A percentile compares a stretch with the other conserved stretches of the same genome.
phyloP scores from a whole-genome alignment of 805 yeast genomes.

The Lipomyces japonicus region DNA sequence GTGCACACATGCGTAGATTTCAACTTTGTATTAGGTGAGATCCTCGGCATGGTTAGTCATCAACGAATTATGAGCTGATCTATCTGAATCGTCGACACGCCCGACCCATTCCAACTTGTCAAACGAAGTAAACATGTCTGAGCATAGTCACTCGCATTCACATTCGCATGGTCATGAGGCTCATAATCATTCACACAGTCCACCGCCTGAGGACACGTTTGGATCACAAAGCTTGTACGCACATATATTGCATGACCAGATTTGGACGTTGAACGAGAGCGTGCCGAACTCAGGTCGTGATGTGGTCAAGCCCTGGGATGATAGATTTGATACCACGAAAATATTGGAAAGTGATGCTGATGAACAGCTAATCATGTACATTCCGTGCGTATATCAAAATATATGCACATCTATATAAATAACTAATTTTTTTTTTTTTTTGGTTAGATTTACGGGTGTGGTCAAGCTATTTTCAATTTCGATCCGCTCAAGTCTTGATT shows the following conservation, averaged over 20 bases:
- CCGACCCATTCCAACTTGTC: not conserved
- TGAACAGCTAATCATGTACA: constrained; percentile 66
- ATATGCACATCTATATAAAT: not conserved
- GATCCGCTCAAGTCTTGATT: constrained; percentile 58
- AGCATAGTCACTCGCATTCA: constrained; percentile 3
- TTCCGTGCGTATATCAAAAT: constrained; percentile 46
- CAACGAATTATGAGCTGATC: not conserved
- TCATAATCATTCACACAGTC: constrained; percentile 33
- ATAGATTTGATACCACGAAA: constrained; percentile 47
- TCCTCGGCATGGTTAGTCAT: not conserved
- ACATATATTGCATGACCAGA: constrained; percentile 56
- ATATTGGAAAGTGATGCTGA: constrained; percentile 68
- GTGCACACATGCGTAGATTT: not conserved
- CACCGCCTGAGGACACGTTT: constrained; percentile 64
- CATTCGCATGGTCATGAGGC: constrained; percentile 8
- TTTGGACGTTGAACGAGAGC: constrained; percentile 61
- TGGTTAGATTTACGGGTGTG: constrained; percentile 53
- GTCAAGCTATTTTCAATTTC: constrained; percentile 73
- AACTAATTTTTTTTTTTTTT: not conserved
- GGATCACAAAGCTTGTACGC: constrained; percentile 50
- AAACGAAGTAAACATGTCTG: constrained; percentile 2
- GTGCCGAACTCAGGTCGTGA: constrained; percentile 49
- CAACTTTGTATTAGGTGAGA: not conserved
- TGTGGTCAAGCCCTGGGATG: constrained; percentile 53
- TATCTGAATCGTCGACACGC: not conserved